A percentile compares a stretch with the other conserved stretches of the same genome.
These are phyloP conservation scores for Alternaria sp. DNA, from an alignment of 2,329 filamentous ascomycete genomes.

Conservation along the genomic window DNA sequence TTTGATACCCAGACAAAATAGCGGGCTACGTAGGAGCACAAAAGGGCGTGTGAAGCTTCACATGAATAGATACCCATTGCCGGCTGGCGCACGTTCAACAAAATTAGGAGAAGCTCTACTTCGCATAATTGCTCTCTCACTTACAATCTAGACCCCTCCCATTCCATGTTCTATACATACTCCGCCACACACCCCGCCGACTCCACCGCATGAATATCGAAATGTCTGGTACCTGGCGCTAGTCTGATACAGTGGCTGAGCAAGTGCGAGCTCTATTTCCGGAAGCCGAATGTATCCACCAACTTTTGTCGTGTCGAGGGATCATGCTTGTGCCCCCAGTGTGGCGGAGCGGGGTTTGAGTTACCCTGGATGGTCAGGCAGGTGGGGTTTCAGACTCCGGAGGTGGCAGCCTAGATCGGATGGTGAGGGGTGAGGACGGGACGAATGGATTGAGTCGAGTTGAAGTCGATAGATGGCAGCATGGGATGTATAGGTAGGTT, in stretches of 20 bases:
- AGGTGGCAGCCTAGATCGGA: neutral
- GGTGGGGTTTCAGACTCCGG: neutral
- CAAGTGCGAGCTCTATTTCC: neutral
- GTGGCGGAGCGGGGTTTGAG: constrained; percentile 1
- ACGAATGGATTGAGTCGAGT: neutral
- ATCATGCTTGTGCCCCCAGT: neutral
- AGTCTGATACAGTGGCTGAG: neutral
- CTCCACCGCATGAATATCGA: neutral
- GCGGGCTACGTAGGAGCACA: too few species aligned
- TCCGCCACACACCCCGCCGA: neutral
- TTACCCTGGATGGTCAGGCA: neutral
- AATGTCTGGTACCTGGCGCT: neutral
- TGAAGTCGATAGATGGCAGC: neutral
- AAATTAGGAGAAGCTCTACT: neutral
- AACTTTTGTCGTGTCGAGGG: neutral
- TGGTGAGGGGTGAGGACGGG: neutral
- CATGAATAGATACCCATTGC: neutral
- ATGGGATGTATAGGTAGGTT: neutral
- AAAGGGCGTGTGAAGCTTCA: neutral
- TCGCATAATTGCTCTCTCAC: neutral
- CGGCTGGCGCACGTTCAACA: neutral
- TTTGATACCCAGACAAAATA: too few species aligned
- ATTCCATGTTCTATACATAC: neutral
- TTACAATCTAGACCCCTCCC: neutral
- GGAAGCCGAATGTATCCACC: neutral